phyloP scores from a whole-genome alignment of 179 eudicot species.

The Heliamphora ciliata region DNA sequence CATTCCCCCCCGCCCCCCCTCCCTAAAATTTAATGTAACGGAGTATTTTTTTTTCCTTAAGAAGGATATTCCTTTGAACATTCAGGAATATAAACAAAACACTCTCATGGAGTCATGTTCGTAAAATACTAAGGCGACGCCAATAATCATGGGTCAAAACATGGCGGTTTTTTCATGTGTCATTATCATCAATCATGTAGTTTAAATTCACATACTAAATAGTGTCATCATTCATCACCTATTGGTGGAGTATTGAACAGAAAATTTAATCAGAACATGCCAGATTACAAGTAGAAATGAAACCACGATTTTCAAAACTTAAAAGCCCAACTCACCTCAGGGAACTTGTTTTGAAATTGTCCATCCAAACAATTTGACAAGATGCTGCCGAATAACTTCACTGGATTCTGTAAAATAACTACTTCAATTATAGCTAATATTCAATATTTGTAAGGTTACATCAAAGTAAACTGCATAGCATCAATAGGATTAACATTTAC shows the following conservation, averaged over 20 bases:
- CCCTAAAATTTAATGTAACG: background rate
- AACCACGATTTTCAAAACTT: background rate
- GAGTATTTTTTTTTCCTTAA: background rate
- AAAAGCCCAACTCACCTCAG: slow-evolving; percentile 38
- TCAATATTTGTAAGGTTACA: background rate
- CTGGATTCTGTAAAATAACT: slow-evolving; percentile 37
- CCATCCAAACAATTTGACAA: slow-evolving; percentile 53
- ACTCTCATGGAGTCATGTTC: background rate
- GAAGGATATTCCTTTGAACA: background rate
- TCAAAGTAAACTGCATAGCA: background rate
- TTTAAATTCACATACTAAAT: background rate
- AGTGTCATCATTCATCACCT: background rate
- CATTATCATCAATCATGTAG: background rate
- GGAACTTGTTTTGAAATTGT: slow-evolving; percentile 33
- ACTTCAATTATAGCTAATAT: background rate
- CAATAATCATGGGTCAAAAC: background rate
- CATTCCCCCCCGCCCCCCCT: background rate
- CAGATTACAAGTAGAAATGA: background rate
- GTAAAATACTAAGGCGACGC: background rate
- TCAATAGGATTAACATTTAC: slow-evolving; percentile 22
- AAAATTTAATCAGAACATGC: background rate
- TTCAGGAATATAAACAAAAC: background rate
- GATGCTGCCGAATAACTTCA: slow-evolving; percentile 40
- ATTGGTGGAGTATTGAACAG: background rate
- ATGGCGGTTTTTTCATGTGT: background rate